Evolutionary conservation across 805 yeast species (phyloP), one percentile per base, ranked within the genome.

Genomic region (Yarrowia sp.): DNA sequence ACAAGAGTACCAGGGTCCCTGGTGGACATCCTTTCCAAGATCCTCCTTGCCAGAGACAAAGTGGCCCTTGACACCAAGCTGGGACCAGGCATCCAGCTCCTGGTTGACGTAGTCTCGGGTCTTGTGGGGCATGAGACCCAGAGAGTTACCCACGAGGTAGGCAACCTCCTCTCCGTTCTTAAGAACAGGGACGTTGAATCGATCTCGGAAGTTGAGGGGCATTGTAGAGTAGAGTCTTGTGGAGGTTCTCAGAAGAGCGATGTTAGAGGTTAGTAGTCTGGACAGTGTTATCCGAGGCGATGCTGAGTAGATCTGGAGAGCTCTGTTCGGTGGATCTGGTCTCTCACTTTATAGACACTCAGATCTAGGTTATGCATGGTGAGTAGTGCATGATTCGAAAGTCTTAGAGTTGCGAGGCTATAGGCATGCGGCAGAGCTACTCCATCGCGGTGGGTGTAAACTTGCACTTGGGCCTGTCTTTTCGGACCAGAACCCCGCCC

Each of bases 61-160:
- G 77, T 93, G 98, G 0, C 95, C 86, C 71, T 90, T 92, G 8
- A 93, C 98, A 2, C 88, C 98, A 42, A 92, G 80, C 36, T 77
- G 81, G 40, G 86, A 82, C 98, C 98, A 93, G 0, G 95, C 97
- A 72, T 87, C 84, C 61, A 93, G 79, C 77, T 93, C 98, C 49
- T 80, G 82, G 61, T 78, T 78, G 15, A 93, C 80, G 15, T 90
- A 89, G 8, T 72, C 71, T 42, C 85, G 80, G 0, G 93, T 87
- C 8, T 80, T 75, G 64, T 78, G 80, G 0, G 98, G 98, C 93
- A 92, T 90, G 70, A 93, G 79, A 0, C 98, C 98, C 8, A 93
- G 84, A n/a, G 97, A 91, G 80, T 93, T 94, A 2, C 98, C 98
- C 78, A 97, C 92, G 58, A 93, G 81, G 75, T 93, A 94, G 26